A percentile compares a stretch with the other conserved stretches of the same genome.
Evolutionary conservation across 1,284 basidiomycete genomes (phyloP).

Genomic region (Irpex lacteus): DNA sequence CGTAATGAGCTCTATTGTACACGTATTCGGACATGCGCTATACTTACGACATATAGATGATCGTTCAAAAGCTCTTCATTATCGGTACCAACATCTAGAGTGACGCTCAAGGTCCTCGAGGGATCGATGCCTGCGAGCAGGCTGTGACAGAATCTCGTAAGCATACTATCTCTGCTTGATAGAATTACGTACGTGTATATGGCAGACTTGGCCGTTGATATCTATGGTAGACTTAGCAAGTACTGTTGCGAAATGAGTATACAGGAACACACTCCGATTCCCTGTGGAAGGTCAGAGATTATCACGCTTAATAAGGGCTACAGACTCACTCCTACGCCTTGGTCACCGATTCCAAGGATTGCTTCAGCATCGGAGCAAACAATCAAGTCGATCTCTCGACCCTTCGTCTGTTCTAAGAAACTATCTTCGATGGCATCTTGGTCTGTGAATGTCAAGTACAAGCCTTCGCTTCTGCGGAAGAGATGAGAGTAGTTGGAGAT

Average conservation of each 20-base stretch:
- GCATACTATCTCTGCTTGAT: background rate
- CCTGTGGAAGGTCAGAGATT: conserved; percentile 26
- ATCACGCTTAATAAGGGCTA: background rate
- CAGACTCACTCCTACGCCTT: conserved; percentile 59
- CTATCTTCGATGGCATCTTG: conserved; percentile 74
- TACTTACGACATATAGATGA: conserved; percentile 58
- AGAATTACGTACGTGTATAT: conserved; percentile 68
- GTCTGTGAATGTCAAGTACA: conserved; percentile 66
- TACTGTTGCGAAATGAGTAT: background rate
- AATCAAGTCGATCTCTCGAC: conserved; percentile 66
- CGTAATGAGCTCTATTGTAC: background rate
- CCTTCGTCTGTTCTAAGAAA: conserved; percentile 63
- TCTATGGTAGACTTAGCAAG: conserved; percentile 39
- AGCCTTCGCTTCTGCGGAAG: conserved; percentile 70
- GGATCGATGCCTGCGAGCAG: conserved; percentile 84
- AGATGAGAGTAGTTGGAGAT: conserved; percentile 80
- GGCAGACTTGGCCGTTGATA: conserved; percentile 84
- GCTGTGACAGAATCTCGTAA: conserved; percentile 30
- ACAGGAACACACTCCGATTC: conserved; percentile 40
- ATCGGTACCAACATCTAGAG: conserved; percentile 78
- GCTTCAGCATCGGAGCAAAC: conserved; percentile 84
- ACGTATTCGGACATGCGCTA: background rate
- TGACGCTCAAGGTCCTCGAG: conserved; percentile 57
- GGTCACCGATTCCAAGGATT: conserved; percentile 79
- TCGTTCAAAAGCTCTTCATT: conserved; percentile 65